A percentile compares a stretch with the other conserved stretches of the same genome.
Evolutionary conservation across 2,329 filamentous ascomycete species (phyloP).

Genomic region (Trichoderma harzianum): DNA sequence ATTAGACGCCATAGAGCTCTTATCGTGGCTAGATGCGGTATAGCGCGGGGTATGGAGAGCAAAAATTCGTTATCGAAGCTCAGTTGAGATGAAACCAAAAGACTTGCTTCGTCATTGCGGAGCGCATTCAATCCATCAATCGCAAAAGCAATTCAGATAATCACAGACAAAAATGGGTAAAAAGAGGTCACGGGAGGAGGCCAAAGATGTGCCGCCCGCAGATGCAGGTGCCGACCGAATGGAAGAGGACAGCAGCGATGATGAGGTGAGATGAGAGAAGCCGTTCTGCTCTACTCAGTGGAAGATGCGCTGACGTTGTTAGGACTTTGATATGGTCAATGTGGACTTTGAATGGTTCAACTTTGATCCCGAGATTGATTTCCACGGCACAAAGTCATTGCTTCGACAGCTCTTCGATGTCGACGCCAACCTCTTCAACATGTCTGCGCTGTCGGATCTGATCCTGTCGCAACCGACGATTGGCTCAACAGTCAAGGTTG

Average conservation of each 20-base stretch:
- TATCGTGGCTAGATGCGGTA: conserved; percentile 29
- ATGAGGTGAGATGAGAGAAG: conserved; percentile 41
- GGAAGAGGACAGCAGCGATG: conserved; percentile 51
- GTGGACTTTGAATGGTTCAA: conserved; percentile 99
- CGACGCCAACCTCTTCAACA: conserved; percentile 79
- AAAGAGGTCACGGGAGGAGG: conserved; percentile 50
- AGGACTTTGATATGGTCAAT: conserved; percentile 90
- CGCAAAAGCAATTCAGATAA: not conserved
- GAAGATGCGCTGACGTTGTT: conserved; percentile 11
- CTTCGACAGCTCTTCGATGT: conserved; percentile 89
- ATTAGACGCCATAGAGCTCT: conserved; percentile 20
- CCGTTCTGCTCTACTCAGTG: not conserved
- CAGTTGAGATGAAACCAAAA: conserved; percentile 8
- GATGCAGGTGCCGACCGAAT: conserved; percentile 48
- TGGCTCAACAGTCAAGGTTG: conserved; percentile 95
- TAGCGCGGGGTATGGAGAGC: conserved; percentile 39
- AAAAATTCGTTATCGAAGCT: conserved; percentile 17
- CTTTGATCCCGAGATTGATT: conserved; percentile 83
- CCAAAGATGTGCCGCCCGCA: conserved; percentile 37
- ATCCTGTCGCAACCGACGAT: conserved; percentile 83
- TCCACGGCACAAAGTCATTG: conserved; percentile 88
- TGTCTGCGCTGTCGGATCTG: conserved; percentile 81
- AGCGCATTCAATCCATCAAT: not conserved
- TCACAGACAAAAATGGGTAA: conserved; percentile 42
- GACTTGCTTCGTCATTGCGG: not conserved